These are phyloP conservation scores for Flaveria ramosissima DNA, from an alignment of 129 eudicot species.

Conservation along the genomic window DNA sequence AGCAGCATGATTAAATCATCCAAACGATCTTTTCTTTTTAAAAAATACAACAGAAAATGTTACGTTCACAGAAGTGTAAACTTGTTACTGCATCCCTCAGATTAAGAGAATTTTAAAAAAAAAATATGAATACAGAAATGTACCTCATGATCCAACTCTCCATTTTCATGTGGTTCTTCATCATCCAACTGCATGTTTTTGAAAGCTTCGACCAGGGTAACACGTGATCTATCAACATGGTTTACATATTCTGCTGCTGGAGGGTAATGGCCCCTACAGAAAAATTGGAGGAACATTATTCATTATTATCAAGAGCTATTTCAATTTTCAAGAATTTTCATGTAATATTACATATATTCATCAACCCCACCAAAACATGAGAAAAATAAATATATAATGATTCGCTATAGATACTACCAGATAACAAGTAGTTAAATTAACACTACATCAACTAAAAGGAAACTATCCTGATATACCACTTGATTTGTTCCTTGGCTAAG, in stretches of 20 bases:
- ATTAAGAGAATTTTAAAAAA: not conserved
- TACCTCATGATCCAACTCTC: conserved; percentile 80
- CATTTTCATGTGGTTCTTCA: conserved; percentile 79
- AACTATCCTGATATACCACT: not conserved
- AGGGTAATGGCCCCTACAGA: conserved; percentile 75
- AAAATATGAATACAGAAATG: not conserved
- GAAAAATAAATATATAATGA: conserved; percentile 1
- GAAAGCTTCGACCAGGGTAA: conserved; percentile 77
- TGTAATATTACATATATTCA: not conserved
- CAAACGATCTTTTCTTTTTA: not conserved
- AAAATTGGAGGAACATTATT: conserved; percentile 11
- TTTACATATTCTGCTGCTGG: conserved; percentile 82
- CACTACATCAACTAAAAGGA: not conserved
- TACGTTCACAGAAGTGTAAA: not conserved
- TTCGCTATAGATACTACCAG: not conserved
- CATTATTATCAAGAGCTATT: not conserved
- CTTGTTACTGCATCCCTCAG: not conserved
- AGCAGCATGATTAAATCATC: not conserved
- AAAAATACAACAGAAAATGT: not conserved
- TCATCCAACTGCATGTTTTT: conserved; percentile 79
- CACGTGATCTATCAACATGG: conserved; percentile 70
- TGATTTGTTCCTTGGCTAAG: not conserved
- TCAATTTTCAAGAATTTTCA: not conserved
- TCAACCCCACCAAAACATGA: not conserved
- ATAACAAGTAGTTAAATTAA: not conserved